Conservation (phyloP, 2,329 filamentous ascomycete genomes). For the Rutstroemia sydowiana region DNA sequence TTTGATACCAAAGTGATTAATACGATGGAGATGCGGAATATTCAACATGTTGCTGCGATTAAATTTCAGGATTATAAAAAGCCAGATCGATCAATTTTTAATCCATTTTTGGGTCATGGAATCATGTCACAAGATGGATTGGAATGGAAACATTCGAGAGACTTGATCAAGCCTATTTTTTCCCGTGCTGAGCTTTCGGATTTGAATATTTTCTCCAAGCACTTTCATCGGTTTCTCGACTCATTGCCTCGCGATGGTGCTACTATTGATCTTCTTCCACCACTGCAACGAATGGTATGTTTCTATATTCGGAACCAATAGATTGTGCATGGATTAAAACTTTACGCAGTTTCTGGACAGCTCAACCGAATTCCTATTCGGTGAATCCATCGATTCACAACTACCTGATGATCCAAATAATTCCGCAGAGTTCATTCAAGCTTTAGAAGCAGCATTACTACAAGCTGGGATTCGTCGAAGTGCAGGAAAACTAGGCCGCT, state of each 20-base stretch:
- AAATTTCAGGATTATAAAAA: slow-evolving; percentile 30
- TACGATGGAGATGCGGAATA: neutral
- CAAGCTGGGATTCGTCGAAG: neutral
- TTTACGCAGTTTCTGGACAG: neutral
- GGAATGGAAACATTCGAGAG: slow-evolving; percentile 5
- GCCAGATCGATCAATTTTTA: slow-evolving; percentile 33
- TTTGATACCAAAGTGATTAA: neutral
- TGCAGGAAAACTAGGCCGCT: neutral
- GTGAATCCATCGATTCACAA: neutral
- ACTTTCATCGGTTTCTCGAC: neutral
- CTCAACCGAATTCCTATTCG: slow-evolving; percentile 5
- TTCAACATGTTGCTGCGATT: slow-evolving; percentile 1
- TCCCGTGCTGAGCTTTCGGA: slow-evolving; percentile 2
- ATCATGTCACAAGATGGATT: slow-evolving; percentile 6
- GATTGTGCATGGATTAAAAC: neutral
- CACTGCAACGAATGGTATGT: slow-evolving; percentile 2
- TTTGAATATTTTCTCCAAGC: neutral
- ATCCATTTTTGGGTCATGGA: slow-evolving; percentile 8
- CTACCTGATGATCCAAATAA: neutral
- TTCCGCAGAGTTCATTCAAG: neutral
- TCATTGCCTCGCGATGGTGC: neutral
- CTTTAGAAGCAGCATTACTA: neutral
- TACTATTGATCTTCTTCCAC: slow-evolving; percentile 6
- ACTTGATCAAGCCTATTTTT: slow-evolving; percentile 5
- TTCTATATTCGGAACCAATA: neutral